Evolutionary conservation across 2,329 filamentous ascomycete genomes (phyloP), one percentile per base, ranked within the genome.

Genomic region (Hypoxylon sp.): DNA sequence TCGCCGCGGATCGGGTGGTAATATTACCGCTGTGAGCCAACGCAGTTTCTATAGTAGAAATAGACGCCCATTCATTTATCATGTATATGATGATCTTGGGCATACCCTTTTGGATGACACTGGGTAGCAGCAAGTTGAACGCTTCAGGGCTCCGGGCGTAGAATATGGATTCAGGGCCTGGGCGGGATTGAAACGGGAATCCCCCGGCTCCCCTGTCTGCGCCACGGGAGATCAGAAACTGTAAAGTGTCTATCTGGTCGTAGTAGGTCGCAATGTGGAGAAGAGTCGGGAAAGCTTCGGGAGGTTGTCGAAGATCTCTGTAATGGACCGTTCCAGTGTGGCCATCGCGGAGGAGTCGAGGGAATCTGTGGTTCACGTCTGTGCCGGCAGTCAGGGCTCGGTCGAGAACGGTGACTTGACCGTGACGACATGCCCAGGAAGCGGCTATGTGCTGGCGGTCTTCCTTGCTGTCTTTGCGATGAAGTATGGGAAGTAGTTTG

Each of bases 211-310:
- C 3, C 12, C 9, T 22, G 30, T 52, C 22, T 28, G 49, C 49
- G 12, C 49, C 49, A 8, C 22, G 20, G 2, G 16, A 26, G 12
- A 52, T 38, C 3, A 52, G 32, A 11, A 16, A 40, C 32, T 40
- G 38, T 7, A 52, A 40, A 16, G 32, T 8, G 2, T 49, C 46
- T 11, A 49, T 26, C 5, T 33, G 33, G 22, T 40, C 14, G 16
- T 52, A 52, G 14, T 40, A 52, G n/a, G 49, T 40, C 2, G 49
- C 49, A 16, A 40, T 52, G 7, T 52, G 49, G 11, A 52, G 12
- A 5, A 52, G 14, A 2, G 20, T 26, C 2, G 33, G 32, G 11
- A 52, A 40, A 9, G 22, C 14, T 40, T 26, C 7, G 8, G n/a
- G 45, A 8, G 45, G 26, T 1, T 12, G 16, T 32, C 3, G 6